Evolutionary conservation across 352 stramenopile species (phyloP).

Genomic region (Phytophthora pini): DNA sequence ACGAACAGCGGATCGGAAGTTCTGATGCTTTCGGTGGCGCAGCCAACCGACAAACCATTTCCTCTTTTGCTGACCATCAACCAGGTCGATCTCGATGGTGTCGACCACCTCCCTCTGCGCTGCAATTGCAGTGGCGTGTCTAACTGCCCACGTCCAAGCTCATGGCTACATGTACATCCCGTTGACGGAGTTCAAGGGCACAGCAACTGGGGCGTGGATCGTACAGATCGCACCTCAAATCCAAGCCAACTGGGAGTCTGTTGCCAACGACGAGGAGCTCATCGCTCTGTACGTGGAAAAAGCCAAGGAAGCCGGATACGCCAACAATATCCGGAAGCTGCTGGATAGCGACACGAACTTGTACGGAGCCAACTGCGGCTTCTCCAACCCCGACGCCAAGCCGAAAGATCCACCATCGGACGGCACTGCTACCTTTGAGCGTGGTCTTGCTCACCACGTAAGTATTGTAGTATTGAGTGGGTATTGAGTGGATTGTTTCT

Average conservation of each 20-base stretch:
- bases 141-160: conserved; percentile 8
- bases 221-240: conserved; percentile 39
- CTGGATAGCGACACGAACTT: conserved; percentile 31
- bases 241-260: conserved; percentile 28
- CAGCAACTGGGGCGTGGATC: conserved; percentile 25
- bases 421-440: conserved; percentile 25
- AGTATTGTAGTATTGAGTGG: background rate
- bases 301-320: conserved; percentile 15
- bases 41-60: background rate
- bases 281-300: conserved; percentile 30
- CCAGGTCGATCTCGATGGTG: background rate
- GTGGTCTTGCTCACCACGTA: conserved; percentile 17
- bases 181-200: conserved; percentile 32
- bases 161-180: conserved; percentile 43
- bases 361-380: conserved; percentile 39
- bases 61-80: too few species aligned
- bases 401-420: conserved; percentile 28
- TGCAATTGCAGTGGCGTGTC: background rate
- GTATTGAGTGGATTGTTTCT: background rate
- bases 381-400: conserved; percentile 29
- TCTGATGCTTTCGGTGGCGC: too few species aligned
- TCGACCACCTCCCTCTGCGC: background rate
- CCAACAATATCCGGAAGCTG: conserved; percentile 32
- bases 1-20: too few species aligned
- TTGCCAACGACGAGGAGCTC: conserved; percentile 24